Percentiles rank a stretch among this genome's conserved stretches.
phyloP scores from a whole-genome alignment of 768 basidiomycete species.

The Mycena floridula region DNA sequence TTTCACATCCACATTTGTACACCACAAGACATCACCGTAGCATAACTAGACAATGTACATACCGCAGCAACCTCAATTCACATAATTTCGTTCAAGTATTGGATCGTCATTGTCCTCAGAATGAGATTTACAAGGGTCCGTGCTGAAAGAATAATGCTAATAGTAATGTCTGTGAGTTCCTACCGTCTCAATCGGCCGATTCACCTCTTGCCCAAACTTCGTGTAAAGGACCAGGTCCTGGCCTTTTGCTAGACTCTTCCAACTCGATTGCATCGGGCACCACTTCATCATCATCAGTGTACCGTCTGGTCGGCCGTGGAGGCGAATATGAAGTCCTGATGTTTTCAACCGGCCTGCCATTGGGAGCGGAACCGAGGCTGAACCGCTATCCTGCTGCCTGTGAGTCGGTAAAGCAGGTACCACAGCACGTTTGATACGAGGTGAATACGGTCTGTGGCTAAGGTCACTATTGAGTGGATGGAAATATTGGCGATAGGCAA shows the following conservation, averaged over 20 bases:
- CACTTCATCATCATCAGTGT: conserved; percentile 6
- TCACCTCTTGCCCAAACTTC: conserved; percentile 22
- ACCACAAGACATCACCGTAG: too few species aligned
- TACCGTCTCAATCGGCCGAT: too few species aligned
- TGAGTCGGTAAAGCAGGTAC: conserved; percentile 35
- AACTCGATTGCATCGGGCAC: conserved; percentile 7
- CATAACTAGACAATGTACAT: too few species aligned
- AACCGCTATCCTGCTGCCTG: conserved; percentile 7
- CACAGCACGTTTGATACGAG: conserved; percentile 49
- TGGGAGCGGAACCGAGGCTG: background rate
- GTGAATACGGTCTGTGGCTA: conserved; percentile 67
- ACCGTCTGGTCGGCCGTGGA: background rate
- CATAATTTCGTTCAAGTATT: too few species aligned
- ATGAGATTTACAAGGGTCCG: too few species aligned
- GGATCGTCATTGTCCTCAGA: too few species aligned
- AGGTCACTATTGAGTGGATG: conserved; percentile 58
- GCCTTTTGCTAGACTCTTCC: conserved; percentile 27
- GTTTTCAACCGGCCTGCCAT: background rate
- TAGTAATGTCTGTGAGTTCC: too few species aligned
- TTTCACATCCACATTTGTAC: too few species aligned
- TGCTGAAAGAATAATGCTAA: too few species aligned
- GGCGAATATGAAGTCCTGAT: background rate
- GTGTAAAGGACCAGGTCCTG: conserved; percentile 17
- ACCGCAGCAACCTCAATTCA: too few species aligned
- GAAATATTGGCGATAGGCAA: conserved; percentile 81